Base-by-base conservation (phyloP, 75 land plant species). In the Pseudotsuga menziesii region DNA sequence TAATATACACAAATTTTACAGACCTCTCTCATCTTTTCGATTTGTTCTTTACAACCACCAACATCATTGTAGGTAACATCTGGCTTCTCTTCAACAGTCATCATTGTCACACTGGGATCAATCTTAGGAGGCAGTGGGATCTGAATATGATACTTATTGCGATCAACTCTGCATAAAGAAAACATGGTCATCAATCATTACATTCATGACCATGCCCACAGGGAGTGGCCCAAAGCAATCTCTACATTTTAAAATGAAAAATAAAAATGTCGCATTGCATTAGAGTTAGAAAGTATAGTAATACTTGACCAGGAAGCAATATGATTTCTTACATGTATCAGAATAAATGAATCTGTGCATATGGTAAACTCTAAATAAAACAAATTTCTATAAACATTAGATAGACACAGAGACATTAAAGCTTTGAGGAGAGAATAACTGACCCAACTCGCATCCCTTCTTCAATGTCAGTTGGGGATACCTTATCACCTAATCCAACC, bases 381-480 rank as follows among this genome's bases (percentile, higher is more conserved):
- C 54, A 48, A 48, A 48, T 48, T 48, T 2, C 12, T 48, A 48
- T 9, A 48, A 48, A 9, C 12, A 48, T 48, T 48, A 48, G 54
- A 11, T 11, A 48, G 2, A 11, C 54, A 48, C 2, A 11, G 12
- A 48, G 2, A 11, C 54, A 48, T 20, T 23, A 35, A 27, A 20
- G 14, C 20, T 39, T 60, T 35, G 3, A 11, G 22, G 4, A 5
- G 27, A 76, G 19, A 14, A 44, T 19, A n/a, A 61, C 88, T 61
- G 85, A 96, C 99, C 99, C 99, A 35, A 96, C 99, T 71, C 99
- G 99, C 99, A 96, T 96, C 76, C 99, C 99, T 78, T 96, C 99
- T 79, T 96, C 99, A 69, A 96, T 96, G 86, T 96, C 99, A 63
- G 99, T 96, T 5, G 99, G 99, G 15, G 99, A 94, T 61, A 96